Percentiles rank a stretch among this genome's conserved stretches.
Conservation (phyloP, 306 rosid species). For the Quillaja saponaria region DNA sequence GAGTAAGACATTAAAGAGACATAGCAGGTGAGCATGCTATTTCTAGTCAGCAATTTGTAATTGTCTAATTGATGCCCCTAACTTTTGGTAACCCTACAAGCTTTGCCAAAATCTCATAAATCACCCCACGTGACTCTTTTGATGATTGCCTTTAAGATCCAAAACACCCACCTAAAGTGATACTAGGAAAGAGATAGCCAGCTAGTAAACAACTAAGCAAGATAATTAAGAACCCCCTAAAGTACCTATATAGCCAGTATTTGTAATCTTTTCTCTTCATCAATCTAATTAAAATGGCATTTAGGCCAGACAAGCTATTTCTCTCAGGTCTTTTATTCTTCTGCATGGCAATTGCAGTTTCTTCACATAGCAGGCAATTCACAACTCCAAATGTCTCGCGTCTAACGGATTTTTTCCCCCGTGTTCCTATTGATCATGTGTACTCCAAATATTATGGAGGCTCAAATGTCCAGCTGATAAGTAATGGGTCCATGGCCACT, state of each 20-base stretch:
- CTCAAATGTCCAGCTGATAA: constrained; percentile 53
- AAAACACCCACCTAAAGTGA: constrained; percentile 35
- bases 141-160: constrained; percentile 39
- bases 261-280: constrained; percentile 22
- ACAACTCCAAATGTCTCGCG: constrained; percentile 64
- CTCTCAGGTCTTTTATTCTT: constrained; percentile 39
- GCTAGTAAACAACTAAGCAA: constrained; percentile 84
- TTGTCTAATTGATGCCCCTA: constrained; percentile 30
- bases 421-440: constrained; percentile 43
- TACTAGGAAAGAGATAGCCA: constrained; percentile 47
- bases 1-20: constrained; percentile 30
- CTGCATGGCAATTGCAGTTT: constrained; percentile 44
- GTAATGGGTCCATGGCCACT: constrained; percentile 77
- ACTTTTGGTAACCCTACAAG: constrained; percentile 50
- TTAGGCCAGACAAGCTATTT: constrained; percentile 35
- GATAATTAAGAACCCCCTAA: constrained; percentile 33
- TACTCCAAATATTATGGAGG: constrained; percentile 66
- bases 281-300: constrained; percentile 46
- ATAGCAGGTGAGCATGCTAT: constrained; percentile 8
- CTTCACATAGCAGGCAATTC: constrained; percentile 49
- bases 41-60: not conserved
- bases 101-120: constrained; percentile 52
- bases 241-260: constrained; percentile 43
- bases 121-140: constrained; percentile 49
- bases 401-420: constrained; percentile 70